phyloP scores from a whole-genome alignment of 176 grass and related monocot species.

The Pontederia crassipes region DNA sequence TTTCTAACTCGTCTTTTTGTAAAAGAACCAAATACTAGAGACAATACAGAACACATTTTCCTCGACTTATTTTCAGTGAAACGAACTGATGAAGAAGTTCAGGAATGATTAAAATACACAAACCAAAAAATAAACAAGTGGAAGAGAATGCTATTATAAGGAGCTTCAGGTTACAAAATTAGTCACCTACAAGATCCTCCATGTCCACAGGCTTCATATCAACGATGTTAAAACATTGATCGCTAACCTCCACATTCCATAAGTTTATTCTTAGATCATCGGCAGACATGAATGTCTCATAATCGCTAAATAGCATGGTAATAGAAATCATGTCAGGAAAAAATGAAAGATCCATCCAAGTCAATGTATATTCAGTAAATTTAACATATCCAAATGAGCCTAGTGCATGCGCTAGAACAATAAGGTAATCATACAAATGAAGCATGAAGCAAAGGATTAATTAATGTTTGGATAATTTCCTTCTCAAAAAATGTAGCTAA shows the following conservation, averaged over 20 bases:
- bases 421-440: neutral
- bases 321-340: constrained; percentile 1
- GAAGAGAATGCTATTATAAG: neutral
- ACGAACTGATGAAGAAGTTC: neutral
- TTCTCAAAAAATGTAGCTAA: too few relatives aligned
- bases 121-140: neutral
- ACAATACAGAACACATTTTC: too few relatives aligned
- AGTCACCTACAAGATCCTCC: constrained; percentile 69
- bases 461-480: neutral
- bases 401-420: too few relatives aligned
- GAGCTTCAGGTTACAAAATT: constrained; percentile 9
- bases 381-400: too few relatives aligned
- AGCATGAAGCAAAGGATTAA: neutral
- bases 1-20: too few relatives aligned
- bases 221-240: constrained; percentile 45
- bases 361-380: too few relatives aligned
- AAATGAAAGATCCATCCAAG: neutral
- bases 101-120: neutral
- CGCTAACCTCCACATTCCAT: constrained; percentile 39
- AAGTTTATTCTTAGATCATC: constrained; percentile 54
- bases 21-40: too few relatives aligned
- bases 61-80: neutral
- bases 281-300: constrained; percentile 50
- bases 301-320: constrained; percentile 19
- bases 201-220: constrained; percentile 36